Evolutionary conservation across 371 early-diverging fungal species (phyloP).

Genomic region (Mucor piriformis): DNA sequence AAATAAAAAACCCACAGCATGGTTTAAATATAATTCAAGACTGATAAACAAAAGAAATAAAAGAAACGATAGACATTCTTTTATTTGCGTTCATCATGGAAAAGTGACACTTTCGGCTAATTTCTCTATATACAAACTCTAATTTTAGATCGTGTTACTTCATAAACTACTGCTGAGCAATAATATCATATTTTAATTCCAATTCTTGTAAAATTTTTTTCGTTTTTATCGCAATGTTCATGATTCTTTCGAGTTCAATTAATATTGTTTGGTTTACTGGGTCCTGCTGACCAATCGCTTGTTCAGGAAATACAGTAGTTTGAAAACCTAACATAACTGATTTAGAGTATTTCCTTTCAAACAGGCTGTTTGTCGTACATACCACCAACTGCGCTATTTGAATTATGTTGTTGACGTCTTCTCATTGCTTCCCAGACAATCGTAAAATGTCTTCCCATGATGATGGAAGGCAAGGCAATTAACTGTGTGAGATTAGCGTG

Average conservation of each 20-base stretch:
- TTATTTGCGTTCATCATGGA: neutral
- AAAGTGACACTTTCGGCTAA: neutral
- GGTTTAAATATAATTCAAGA: neutral
- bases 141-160: slow-evolving; percentile 2
- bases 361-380: neutral
- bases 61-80: neutral
- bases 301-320: neutral
- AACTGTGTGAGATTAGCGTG: slow-evolving; percentile 34
- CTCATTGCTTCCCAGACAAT: slow-evolving; percentile 85
- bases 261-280: neutral
- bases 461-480: slow-evolving; percentile 87
- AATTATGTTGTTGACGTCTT: slow-evolving; percentile 24
- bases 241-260: neutral
- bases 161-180: neutral
- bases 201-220: slow-evolving; percentile 1
- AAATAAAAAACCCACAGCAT: neutral
- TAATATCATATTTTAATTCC: neutral
- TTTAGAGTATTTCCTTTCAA: neutral
- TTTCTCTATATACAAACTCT: slow-evolving; percentile 1
- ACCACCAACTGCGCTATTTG: neutral
- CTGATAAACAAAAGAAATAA: neutral
- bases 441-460: slow-evolving; percentile 87
- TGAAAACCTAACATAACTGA: neutral
- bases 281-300: neutral
- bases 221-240: neutral